Conservation (phyloP, 768 basidiomycete genomes). For the Trametes elegans region DNA sequence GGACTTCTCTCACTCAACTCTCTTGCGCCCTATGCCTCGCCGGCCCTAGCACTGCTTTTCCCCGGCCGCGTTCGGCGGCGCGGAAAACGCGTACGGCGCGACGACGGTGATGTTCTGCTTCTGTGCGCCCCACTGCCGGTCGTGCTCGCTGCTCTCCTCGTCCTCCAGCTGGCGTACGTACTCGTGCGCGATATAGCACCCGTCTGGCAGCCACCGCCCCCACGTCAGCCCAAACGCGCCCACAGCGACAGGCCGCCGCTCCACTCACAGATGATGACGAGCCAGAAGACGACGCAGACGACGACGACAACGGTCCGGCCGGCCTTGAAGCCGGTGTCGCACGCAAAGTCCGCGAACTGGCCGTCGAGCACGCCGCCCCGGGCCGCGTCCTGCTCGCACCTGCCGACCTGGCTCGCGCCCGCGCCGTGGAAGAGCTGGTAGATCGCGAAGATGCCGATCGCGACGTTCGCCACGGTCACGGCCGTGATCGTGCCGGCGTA, state of each 20-base stretch:
- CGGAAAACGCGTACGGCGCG: constrained; percentile 20
- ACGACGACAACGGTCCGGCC: constrained; percentile 43
- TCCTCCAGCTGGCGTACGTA: constrained; percentile 55
- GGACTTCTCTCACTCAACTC: no score
- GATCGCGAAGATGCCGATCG: constrained; percentile 46
- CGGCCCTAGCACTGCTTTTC: not conserved
- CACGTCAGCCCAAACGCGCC: not conserved
- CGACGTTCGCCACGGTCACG: constrained; percentile 47
- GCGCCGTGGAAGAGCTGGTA: constrained; percentile 43
- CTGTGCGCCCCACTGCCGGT: constrained; percentile 15
- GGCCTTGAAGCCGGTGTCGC: constrained; percentile 41
- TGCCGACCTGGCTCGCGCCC: constrained; percentile 26
- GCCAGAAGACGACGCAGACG: constrained; percentile 49
- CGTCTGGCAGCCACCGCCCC: constrained; percentile 34
- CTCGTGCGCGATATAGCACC: constrained; percentile 48
- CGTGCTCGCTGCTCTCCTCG: constrained; percentile 33
- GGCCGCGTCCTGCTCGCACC: constrained; percentile 36
- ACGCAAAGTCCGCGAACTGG: constrained; percentile 35
- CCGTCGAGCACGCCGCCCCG: constrained; percentile 30
- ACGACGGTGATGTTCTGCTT: constrained; percentile 21
- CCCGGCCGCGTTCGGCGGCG: constrained; percentile 14
- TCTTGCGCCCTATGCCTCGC: no score
- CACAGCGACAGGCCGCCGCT: not conserved
- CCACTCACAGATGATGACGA: constrained; percentile 56
- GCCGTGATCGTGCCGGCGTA: constrained; percentile 45